Evolutionary conservation across 768 basidiomycete species (phyloP), one percentile per base, ranked within the genome.

Genomic region (Collybiopsis luxurians): DNA sequence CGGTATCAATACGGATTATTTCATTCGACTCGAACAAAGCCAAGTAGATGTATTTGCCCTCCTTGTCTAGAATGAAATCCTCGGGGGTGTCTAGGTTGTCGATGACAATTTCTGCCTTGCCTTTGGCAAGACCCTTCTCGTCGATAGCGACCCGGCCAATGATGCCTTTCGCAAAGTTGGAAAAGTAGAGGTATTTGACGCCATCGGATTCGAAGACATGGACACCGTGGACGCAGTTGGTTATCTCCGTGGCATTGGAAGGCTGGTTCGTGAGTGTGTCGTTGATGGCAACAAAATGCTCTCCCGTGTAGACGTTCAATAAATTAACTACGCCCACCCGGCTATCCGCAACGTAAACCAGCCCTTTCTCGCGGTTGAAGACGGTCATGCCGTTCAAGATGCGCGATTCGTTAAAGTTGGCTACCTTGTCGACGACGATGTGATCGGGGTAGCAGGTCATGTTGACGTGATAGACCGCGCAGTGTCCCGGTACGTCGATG

Each of bases 191-290:
- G n/a, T 50, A 50, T 21, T 38, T 50, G 11, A 23, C 21, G 19
- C n/a, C 30, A 23, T 50, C 5, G 34, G 19, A 12, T 13, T 30
- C 31, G 30, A 50, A 3, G 31, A 50, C 34, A 19, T 50, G 49
- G n/a, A 50, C 49, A 21, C 49, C 34, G 13, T 50, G 31, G 21
- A 50, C 34, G 21, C 49, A 50, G 10, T 50, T 50, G 21, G 31
- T 31, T 36, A 24, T 50, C 5, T 50, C 34, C n/a, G 28, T 36
- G 4, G 49, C 49, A 23, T 31, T 31, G 7, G 49, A 31, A 30
- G 49, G 49, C 27, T 50, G 49, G 49, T 50, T 50, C 31, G 49
- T 50, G 31, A 50, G 49, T 31, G 34, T 21, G n/a, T 50, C 7
- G 31, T 50, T 50, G 31, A 50, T 50, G 23, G 49, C 49, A 28